Base-by-base conservation (phyloP, 164 flowering plant genomes). In the Tetracentron sinense region DNA sequence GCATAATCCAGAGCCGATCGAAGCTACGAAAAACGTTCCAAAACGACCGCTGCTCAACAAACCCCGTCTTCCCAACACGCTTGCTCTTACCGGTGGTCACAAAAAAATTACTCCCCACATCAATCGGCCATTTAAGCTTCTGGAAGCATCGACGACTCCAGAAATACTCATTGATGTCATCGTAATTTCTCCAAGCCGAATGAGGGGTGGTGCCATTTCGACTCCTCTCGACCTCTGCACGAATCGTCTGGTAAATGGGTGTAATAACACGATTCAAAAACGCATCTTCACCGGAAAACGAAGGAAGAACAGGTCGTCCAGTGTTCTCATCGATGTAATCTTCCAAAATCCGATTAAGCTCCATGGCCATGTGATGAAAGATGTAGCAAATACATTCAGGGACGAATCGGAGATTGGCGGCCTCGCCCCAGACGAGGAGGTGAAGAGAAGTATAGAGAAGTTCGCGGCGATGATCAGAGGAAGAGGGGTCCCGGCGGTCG, bases 151-250 rank as follows among this genome's bases (percentile, higher is more conserved):
- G 74, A 50, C 79, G 73, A 65, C 86, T 83, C 99, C 99, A 92
- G 51, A 95, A 95, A 48, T 78, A 95, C 80, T 95, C 99, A 54
- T 95, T 95, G 1, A 95, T 64, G 62, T 95, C 99, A 68, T 95
- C 99, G 58, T 95, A 95, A 62, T 95, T 95, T 61, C 99, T 69
- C 99, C 99, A 95, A 16, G 92, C 92, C 0, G 91, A 79, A 55
- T 92, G 99, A 0, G 96, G 97, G 20, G 85, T 83, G 1, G 77
- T 86, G 33, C 99, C 99, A 38, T 84, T 85, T 20, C 83, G 62
- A 66, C 97, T 90, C 15, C 77, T 74, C 47, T 72, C 89, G 15
- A 79, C 90, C 76, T 92, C 99, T 0, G 22, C 47, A 61, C 65
- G 79, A 31, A 89, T 79, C 0, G 79, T 79, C 16, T 75, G 22